A percentile compares a stretch with the other conserved stretches of the same genome.
phyloP scores from a whole-genome alignment of 2,329 filamentous ascomycete genomes.

The Dactylellina sp. region DNA sequence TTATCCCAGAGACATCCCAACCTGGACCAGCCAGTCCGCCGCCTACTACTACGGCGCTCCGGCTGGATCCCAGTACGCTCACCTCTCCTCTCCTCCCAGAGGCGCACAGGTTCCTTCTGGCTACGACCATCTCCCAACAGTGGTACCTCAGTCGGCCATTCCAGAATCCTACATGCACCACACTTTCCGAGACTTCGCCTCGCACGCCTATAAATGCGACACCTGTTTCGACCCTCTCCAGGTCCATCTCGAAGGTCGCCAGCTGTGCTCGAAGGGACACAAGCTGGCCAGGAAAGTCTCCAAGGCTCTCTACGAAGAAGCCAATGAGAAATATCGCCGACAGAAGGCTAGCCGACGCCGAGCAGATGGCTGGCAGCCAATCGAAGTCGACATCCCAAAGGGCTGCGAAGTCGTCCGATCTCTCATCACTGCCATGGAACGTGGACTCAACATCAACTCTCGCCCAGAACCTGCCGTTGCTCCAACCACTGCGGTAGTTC shows the following conservation, averaged over 20 bases:
- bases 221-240: constrained; percentile 53
- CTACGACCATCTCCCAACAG: constrained; percentile 38
- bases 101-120: constrained; percentile 24
- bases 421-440: constrained; percentile 53
- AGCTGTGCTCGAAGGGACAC: constrained; percentile 46
- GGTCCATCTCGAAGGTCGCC: constrained; percentile 42
- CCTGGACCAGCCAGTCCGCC: constrained; percentile 34
- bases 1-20: constrained; percentile 51
- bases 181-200: constrained; percentile 49
- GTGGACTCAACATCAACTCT: constrained; percentile 48
- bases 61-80: constrained; percentile 22
- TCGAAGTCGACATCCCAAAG: constrained; percentile 56
- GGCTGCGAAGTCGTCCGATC: constrained; percentile 54
- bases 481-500: constrained; percentile 41
- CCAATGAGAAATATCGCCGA: constrained; percentile 52
- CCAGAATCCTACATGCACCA: constrained; percentile 53
- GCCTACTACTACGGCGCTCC: constrained; percentile 37
- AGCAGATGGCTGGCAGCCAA: constrained; percentile 50
- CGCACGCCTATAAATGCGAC: constrained; percentile 52
- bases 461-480: constrained; percentile 17
- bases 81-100: constrained; percentile 45
- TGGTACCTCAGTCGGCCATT: constrained; percentile 33
- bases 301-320: constrained; percentile 51
- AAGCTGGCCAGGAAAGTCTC: constrained; percentile 50
- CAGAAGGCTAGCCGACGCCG: constrained; percentile 32